A percentile compares a stretch with the other conserved stretches of the same genome.
phyloP scores from a whole-genome alignment of 2,329 filamentous ascomycete species.

The Zalaria obscura region DNA sequence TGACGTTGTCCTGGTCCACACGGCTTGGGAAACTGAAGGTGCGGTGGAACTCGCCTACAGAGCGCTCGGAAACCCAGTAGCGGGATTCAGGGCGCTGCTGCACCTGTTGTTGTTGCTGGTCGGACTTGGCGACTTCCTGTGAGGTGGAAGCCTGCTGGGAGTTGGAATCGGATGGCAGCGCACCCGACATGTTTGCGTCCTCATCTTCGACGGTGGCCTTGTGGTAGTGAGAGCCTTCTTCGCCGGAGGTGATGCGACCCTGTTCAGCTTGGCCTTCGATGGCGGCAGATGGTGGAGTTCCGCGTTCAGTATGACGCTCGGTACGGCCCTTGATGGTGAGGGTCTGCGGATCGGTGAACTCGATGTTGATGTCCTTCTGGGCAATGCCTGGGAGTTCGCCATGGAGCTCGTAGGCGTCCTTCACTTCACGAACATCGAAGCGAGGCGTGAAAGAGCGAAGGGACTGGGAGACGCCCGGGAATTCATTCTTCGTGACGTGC shows the following conservation, averaged over 20 bases:
- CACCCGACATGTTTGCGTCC: slow-evolving; percentile 6
- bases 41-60: slow-evolving; percentile 44
- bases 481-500: slow-evolving; percentile 15
- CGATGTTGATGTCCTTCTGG: slow-evolving; percentile 60
- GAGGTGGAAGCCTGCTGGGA: slow-evolving; percentile 1
- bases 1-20: slow-evolving; percentile 47
- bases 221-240: slow-evolving; percentile 23
- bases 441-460: slow-evolving; percentile 54
- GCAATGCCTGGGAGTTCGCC: slow-evolving; percentile 66
- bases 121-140: slow-evolving; percentile 3
- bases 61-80: slow-evolving; percentile 56
- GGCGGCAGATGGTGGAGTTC: slow-evolving; percentile 34
- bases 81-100: slow-evolving; percentile 21
- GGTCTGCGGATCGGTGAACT: slow-evolving; percentile 66
- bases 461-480: slow-evolving; percentile 6
- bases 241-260: slow-evolving; percentile 12
- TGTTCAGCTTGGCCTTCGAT: slow-evolving; percentile 27
- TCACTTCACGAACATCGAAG: slow-evolving; percentile 64
- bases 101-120: slow-evolving; percentile 6
- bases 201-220: slow-evolving; percentile 56
- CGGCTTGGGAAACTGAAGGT: slow-evolving; percentile 43
- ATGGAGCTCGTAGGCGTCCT: slow-evolving; percentile 57
- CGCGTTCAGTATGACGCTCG: slow-evolving; percentile 48
- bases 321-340: slow-evolving; percentile 55
- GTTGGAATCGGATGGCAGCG: background rate